Evolutionary conservation across 495 filamentous ascomycete species (phyloP).

Genomic region (Penicillium samsonianum): DNA sequence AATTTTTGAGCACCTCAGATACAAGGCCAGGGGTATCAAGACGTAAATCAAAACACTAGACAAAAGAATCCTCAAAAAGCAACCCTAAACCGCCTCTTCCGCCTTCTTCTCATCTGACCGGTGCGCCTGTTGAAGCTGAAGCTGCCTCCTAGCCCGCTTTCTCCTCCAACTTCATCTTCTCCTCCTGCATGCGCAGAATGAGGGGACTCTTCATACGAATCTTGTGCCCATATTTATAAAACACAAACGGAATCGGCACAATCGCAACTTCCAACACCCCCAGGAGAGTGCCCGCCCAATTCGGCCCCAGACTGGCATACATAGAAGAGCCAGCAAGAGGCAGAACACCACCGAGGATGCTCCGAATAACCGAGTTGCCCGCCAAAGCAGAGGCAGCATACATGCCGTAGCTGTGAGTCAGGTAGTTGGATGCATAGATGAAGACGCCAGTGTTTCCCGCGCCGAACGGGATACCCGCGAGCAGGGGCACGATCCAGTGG

Average conservation of each 20-base stretch:
- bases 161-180: conserved; percentile 62
- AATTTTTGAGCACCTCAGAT: conserved; percentile 21
- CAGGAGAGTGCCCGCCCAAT: conserved; percentile 77
- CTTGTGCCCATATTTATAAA: conserved; percentile 71
- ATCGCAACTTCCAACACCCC: conserved; percentile 67
- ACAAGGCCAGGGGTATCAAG: conserved; percentile 21
- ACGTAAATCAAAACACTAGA: conserved; percentile 1
- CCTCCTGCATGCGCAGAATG: conserved; percentile 69
- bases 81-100: conserved; percentile 17
- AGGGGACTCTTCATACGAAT: conserved; percentile 67
- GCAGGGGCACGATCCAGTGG: conserved; percentile 72
- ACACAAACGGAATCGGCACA: conserved; percentile 78
- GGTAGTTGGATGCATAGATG: conserved; percentile 77
- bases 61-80: conserved; percentile 8
- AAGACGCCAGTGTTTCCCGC: conserved; percentile 75
- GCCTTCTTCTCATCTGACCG: conserved; percentile 1
- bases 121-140: conserved; percentile 3
- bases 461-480: conserved; percentile 78
- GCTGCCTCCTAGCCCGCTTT: conserved; percentile 29
- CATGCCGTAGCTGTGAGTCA: conserved; percentile 75
- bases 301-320: conserved; percentile 68
- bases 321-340: conserved; percentile 73
- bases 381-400: conserved; percentile 78
- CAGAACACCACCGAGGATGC: conserved; percentile 65
- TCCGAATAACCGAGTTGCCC: conserved; percentile 72